These are phyloP conservation scores for Aureobasidium sp. DNA, from an alignment of 2,329 filamentous ascomycete genomes.

Conservation along the genomic window DNA sequence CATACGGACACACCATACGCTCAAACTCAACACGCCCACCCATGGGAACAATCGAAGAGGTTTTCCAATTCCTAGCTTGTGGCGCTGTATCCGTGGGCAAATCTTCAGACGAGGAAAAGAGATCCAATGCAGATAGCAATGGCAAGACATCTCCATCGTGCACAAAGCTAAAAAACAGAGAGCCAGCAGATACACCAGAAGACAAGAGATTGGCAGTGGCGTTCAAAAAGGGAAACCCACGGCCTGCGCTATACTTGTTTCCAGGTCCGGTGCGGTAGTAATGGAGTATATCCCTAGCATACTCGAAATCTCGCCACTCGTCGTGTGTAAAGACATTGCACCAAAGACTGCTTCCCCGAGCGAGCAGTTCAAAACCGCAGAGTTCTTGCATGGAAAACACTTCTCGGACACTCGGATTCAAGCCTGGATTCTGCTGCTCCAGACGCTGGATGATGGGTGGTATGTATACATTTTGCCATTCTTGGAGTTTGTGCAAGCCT, in stretches of 20 bases:
- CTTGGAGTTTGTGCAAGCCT: slow-evolving; percentile 39
- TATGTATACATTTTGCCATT: slow-evolving; percentile 43
- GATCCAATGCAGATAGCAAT: slow-evolving; percentile 44
- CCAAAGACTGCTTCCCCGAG: slow-evolving; percentile 47
- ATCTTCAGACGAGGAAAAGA: slow-evolving; percentile 28
- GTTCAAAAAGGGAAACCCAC: slow-evolving; percentile 53
- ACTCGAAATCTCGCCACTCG: slow-evolving; percentile 50
- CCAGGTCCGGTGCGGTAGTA: slow-evolving; percentile 53
- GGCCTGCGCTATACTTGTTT: slow-evolving; percentile 43
- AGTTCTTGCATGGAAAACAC: slow-evolving; percentile 54
- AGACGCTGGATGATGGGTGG: slow-evolving; percentile 39
- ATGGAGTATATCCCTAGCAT: slow-evolving; percentile 50
- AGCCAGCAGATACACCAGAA: slow-evolving; percentile 35
- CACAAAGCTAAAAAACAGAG: slow-evolving; percentile 51
- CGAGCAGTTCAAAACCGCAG: slow-evolving; percentile 51
- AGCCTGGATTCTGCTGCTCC: slow-evolving; percentile 32
- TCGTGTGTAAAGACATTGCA: slow-evolving; percentile 47
- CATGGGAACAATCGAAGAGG: slow-evolving; percentile 50
- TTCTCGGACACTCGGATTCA: slow-evolving; percentile 39
- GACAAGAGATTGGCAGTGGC: slow-evolving; percentile 43
- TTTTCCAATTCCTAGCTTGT: slow-evolving; percentile 43
- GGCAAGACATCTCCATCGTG: slow-evolving; percentile 53
- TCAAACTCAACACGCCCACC: slow-evolving; percentile 49
- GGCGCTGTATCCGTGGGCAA: slow-evolving; percentile 41
- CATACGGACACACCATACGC: slow-evolving; percentile 37